Conservation (phyloP, 2,329 filamentous ascomycete species). For the Penicillium rolfsii region DNA sequence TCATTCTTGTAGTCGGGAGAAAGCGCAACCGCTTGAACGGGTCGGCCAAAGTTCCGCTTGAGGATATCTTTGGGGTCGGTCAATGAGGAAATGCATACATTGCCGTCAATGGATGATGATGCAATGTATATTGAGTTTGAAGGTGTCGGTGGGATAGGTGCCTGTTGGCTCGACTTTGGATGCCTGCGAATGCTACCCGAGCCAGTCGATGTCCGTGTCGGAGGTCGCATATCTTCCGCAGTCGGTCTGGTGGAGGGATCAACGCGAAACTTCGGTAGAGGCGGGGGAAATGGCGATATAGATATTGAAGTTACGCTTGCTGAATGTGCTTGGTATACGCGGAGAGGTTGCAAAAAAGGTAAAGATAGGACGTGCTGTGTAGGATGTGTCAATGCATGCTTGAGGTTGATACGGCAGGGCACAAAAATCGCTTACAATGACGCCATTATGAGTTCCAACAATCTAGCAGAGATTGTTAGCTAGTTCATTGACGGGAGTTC, state of each 20-base stretch:
- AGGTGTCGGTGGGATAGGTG: constrained; percentile 67
- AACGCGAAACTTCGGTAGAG: constrained; percentile 50
- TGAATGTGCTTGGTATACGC: constrained; percentile 88
- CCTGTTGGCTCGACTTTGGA: constrained; percentile 28
- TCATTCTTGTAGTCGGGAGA: constrained; percentile 94
- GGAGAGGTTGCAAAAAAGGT: constrained; percentile 77
- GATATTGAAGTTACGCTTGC: constrained; percentile 89
- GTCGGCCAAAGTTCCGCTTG: constrained; percentile 88
- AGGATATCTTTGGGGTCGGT: constrained; percentile 88
- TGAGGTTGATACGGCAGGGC: constrained; percentile 1
- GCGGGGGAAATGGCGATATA: constrained; percentile 80
- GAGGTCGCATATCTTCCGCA: constrained; percentile 33
- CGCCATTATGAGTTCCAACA: constrained; percentile 93
- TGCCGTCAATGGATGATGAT: constrained; percentile 92
- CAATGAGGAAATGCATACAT: constrained; percentile 88
- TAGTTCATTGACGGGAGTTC: background rate
- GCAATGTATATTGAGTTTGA: constrained; percentile 93
- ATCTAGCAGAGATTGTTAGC: constrained; percentile 61
- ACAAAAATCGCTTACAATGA: constrained; percentile 68
- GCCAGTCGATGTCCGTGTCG: constrained; percentile 33
- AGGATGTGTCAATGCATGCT: constrained; percentile 20
- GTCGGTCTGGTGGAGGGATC: constrained; percentile 41
- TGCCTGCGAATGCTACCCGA: constrained; percentile 38
- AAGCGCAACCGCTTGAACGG: constrained; percentile 88
- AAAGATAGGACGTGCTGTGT: constrained; percentile 79